Base-by-base conservation (phyloP, 768 basidiomycete species). In the Cubamyces sp. region DNA sequence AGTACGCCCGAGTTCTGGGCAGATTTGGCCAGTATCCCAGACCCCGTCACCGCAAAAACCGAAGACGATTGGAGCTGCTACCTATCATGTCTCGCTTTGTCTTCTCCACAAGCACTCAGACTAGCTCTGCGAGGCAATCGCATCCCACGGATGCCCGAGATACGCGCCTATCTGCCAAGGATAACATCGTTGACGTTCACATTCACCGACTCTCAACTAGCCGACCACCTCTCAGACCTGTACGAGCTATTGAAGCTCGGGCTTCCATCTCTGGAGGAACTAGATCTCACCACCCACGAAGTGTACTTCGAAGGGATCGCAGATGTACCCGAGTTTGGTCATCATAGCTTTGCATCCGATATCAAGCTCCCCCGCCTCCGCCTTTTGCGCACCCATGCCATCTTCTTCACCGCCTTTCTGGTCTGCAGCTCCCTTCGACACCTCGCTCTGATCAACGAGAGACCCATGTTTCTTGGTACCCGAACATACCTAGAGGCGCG, bases 1-100 rank as follows among this genome's bases (percentile, higher is more conserved):
- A 28, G 21, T 14, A 28, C 48, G 25, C 28, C 48, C n/a, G 48
- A 50, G 16, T 50, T 50, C 48, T 50, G 48, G 48, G 48, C 48
- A 30, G 26, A 50, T 6, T 26, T 50, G 15, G n/a, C n/a, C 28
- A 28, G 48, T 11, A 34, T 50, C 7, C 25, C 16, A 2, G 48
- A 50, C 7, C 4, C 1, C 48, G 16, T 26, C 28, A 26, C 28
- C 5, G 25, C 15, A 8, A 3, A 21, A 5, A 11, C 48, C 1
- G 48, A 50, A n/a, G 28, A 16, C 25, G 48, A 50, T 16, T 30
- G 48, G 48, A 16, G 12, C 12, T 21, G 12, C 48, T 50, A 14
- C 28, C 28, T 28, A 14, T 14, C 26, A 18, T 50, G 25, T 34
- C 48, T 43, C 42, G 16, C 42, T 16, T n/a, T 16, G 42, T 43